phyloP scores from a whole-genome alignment of 345 rosid genomes.

The Geranium rotundifolium region DNA sequence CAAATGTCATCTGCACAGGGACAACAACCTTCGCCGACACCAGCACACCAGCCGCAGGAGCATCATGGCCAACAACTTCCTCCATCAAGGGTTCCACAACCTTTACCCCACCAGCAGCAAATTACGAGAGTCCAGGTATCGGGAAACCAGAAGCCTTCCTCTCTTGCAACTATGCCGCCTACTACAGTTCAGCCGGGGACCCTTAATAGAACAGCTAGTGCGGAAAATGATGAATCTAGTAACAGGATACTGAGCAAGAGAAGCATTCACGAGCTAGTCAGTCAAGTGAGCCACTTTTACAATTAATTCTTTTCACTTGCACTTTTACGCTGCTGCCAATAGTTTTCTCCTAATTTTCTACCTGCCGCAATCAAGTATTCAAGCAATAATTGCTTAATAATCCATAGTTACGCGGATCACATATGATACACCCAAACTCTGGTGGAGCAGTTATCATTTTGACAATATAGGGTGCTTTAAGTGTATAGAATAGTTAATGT shows the following conservation, averaged over 20 bases:
- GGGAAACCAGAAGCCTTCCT: conserved; percentile 43
- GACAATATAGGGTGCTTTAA: not conserved
- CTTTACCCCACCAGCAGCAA: conserved; percentile 56
- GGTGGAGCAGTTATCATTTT: not conserved
- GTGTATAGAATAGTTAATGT: no score
- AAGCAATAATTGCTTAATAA: not conserved
- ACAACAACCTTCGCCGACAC: conserved; percentile 37
- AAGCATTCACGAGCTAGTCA: conserved; percentile 73
- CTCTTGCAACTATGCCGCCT: conserved; percentile 35
- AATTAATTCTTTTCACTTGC: not conserved
- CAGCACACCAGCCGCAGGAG: conserved; percentile 45
- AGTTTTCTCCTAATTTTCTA: not conserved
- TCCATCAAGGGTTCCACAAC: conserved; percentile 37
- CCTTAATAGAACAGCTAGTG: conserved; percentile 32
- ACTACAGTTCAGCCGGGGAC: conserved; percentile 28
- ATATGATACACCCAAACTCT: no score
- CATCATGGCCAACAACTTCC: conserved; percentile 46
- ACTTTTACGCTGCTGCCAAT: not conserved
- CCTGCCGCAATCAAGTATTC: not conserved
- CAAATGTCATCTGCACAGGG: conserved; percentile 40
- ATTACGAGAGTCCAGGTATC: conserved; percentile 29
- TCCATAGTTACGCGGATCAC: not conserved
- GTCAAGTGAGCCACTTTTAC: conserved; percentile 44
- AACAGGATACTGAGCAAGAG: conserved; percentile 70
- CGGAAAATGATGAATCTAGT: conserved; percentile 48